Base-by-base conservation (phyloP, 805 yeast genomes). In the Candida schatavii region DNA sequence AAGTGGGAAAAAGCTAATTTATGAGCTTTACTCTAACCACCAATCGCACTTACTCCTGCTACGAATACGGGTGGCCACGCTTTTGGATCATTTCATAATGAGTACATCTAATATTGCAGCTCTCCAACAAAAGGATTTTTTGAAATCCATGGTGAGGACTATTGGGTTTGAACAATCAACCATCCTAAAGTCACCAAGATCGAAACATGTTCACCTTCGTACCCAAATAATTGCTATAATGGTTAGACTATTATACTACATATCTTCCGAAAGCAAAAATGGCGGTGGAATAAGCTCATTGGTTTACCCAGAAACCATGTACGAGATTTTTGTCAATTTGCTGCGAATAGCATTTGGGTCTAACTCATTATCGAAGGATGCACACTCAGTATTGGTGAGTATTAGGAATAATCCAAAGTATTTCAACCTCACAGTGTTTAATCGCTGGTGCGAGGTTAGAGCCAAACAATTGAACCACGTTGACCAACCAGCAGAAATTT, bases 291-390 rank as follows among this genome's bases (percentile, higher is more conserved):
- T 66, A 35, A 61, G 58, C 28, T 55, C 56, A 15, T 55, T 72
- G 33, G 61, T 69, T 21, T 65, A 61, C 46, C 65, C 72, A 4
- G 74, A 69, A 41, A 63, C 72, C 1, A 54, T 70, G 41, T 59
- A 62, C 39, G 82, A 77, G 46, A 52, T 80, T 27, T 64, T 74
- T 38, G 77, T 78, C 11, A 66, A 74, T 2, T 55, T 80, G 15
- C 72, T 78, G 68, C 57, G 82, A 43, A 67, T 80, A 4, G 75
- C 83, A 3, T 77, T 76, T 49, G 72, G 76, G 13, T 58, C 72
- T 5, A 73, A 67, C 26, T 62, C 70, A n/a, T 57, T 75, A 3
- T 55, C 69, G 2, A 42, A 52, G 1, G 66, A 68, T 26, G 74
- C 74, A 3, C 53, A 57, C 27, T 47, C 59, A 29, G 53, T 78